Conservation (phyloP, 805 yeast species). For the Candida fluviatilis region DNA sequence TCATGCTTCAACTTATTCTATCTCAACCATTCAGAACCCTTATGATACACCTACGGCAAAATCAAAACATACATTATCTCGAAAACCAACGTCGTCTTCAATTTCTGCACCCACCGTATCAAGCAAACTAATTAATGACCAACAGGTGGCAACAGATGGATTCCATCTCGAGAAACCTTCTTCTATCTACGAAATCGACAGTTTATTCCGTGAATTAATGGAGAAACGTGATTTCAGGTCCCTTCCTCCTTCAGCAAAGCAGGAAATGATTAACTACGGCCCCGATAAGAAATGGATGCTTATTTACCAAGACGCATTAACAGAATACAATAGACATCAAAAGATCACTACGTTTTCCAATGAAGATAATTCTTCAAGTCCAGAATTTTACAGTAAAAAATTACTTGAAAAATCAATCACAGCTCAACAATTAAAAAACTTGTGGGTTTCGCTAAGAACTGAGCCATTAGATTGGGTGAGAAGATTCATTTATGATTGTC, state of each 20-base stretch:
- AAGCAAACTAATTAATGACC: slow-evolving; percentile 22
- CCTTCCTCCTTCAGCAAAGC: slow-evolving; percentile 67
- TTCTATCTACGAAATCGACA: slow-evolving; percentile 62
- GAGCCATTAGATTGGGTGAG: slow-evolving; percentile 83
- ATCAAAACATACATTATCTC: slow-evolving; percentile 6
- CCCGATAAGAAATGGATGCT: slow-evolving; percentile 87
- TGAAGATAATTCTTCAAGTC: slow-evolving; percentile 41
- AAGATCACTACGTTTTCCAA: slow-evolving; percentile 19
- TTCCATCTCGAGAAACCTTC: slow-evolving; percentile 59
- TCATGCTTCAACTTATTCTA: slow-evolving; percentile 37
- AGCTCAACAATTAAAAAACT: slow-evolving; percentile 66
- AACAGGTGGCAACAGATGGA: slow-evolving; percentile 15
- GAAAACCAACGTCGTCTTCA: slow-evolving; percentile 21
- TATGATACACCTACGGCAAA: slow-evolving; percentile 7
- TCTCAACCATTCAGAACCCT: slow-evolving; percentile 19
- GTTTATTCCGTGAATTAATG: slow-evolving; percentile 76
- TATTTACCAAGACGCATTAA: slow-evolving; percentile 77
- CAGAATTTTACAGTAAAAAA: slow-evolving; percentile 71
- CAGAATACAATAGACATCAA: slow-evolving; percentile 59
- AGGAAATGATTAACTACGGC: slow-evolving; percentile 71
- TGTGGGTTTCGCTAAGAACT: slow-evolving; percentile 89
- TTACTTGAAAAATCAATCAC: slow-evolving; percentile 68
- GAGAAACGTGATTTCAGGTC: slow-evolving; percentile 72
- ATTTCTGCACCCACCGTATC: slow-evolving; percentile 21
- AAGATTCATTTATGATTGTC: slow-evolving; percentile 62